Conservation (phyloP, 345 rosid species). For the Sonneratia caseolaris region DNA sequence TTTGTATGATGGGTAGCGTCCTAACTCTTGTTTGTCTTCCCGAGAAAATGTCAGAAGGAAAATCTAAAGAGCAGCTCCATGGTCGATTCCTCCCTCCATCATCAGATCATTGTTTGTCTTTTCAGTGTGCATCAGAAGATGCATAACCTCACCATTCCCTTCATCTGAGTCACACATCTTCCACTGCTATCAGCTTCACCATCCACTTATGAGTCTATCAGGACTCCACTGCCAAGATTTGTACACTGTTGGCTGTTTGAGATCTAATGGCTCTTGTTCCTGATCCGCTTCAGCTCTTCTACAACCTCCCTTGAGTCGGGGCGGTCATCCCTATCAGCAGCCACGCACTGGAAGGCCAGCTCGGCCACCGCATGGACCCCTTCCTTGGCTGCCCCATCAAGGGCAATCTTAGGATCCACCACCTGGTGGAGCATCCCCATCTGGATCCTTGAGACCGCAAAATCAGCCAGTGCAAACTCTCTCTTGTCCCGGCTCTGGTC, state of each 20-base stretch:
- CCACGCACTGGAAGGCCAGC: constrained; percentile 86
- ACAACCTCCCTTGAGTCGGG: constrained; percentile 75
- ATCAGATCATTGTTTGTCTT: too few species aligned
- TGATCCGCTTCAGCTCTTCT: constrained; percentile 61
- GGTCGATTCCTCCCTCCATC: not conserved
- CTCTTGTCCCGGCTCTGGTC: constrained; percentile 65
- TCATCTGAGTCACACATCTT: too few species aligned
- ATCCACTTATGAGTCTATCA: not conserved
- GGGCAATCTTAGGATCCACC: constrained; percentile 45
- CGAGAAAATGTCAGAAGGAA: not conserved
- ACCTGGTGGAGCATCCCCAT: constrained; percentile 58
- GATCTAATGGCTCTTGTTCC: constrained; percentile 25
- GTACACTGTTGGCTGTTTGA: not conserved
- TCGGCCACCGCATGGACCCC: constrained; percentile 72
- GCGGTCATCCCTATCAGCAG: constrained; percentile 83
- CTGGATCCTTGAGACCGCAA: constrained; percentile 75
- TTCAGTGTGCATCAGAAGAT: too few species aligned
- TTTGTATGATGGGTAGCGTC: not conserved
- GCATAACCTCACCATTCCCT: too few species aligned
- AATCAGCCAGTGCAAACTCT: constrained; percentile 70
- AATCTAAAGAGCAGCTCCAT: not conserved
- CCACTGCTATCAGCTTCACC: not conserved
- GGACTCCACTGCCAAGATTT: not conserved
- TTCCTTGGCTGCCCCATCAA: constrained; percentile 27
- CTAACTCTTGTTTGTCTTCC: not conserved